Percentiles rank a stretch among this genome's conserved stretches.
phyloP scores from a whole-genome alignment of 202 grass and related monocot genomes.

The Digitaria exilis region DNA sequence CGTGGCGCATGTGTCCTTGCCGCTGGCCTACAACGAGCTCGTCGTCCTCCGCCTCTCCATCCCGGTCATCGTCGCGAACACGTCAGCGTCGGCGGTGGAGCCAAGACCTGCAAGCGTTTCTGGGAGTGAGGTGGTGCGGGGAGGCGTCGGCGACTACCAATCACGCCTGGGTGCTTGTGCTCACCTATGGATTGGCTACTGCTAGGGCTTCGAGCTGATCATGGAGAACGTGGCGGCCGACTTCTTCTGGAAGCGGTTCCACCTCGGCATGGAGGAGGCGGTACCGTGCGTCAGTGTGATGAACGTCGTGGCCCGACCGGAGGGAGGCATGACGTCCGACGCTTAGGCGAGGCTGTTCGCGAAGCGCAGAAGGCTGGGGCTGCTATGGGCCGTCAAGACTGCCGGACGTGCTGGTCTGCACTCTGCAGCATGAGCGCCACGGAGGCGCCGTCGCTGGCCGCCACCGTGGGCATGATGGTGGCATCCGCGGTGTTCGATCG shows the following conservation, averaged over 20 bases:
- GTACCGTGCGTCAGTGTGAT: constrained; percentile 75
- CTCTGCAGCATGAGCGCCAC: constrained; percentile 47
- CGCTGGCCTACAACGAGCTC: constrained; percentile 54
- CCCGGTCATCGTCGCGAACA: constrained; percentile 51
- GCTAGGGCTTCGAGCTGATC: constrained; percentile 80
- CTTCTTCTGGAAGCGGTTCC: constrained; percentile 64
- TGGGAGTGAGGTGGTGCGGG: constrained; percentile 56
- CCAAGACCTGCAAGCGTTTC: constrained; percentile 14
- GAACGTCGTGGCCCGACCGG: constrained; percentile 67
- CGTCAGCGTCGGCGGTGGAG: constrained; percentile 11
- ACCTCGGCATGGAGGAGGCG: constrained; percentile 62
- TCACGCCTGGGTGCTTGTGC: constrained; percentile 65
- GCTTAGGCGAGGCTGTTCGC: constrained; percentile 52
- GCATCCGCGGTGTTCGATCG: constrained; percentile 66
- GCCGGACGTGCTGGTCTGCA: constrained; percentile 59
- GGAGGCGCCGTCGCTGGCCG: constrained; percentile 45
- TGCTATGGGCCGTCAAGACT: constrained; percentile 72
- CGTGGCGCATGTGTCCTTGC: constrained; percentile 67
- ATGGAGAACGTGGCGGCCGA: constrained; percentile 72
- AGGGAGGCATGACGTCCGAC: constrained; percentile 69
- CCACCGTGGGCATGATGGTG: constrained; percentile 54
- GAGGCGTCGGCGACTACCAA: constrained; percentile 62
- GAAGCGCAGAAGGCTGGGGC: constrained; percentile 73
- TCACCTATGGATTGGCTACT: constrained; percentile 88
- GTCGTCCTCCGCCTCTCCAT: constrained; percentile 49